A percentile compares a stretch with the other conserved stretches of the same genome.
Evolutionary conservation across 1,284 basidiomycete species (phyloP).

Genomic region (Cerrena zonata): DNA sequence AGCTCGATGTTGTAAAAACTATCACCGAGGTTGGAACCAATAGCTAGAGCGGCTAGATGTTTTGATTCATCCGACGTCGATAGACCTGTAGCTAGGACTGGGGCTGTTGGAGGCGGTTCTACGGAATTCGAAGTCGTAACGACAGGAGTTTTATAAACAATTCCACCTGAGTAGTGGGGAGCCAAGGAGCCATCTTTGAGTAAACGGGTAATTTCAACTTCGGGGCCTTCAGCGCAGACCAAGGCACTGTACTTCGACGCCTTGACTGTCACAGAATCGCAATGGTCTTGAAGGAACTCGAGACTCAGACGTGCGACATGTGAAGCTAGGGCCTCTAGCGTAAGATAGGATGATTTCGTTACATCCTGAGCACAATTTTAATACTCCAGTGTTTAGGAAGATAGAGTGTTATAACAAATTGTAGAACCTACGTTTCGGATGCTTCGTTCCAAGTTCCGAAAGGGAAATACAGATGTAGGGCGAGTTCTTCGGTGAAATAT

Average conservation of each 20-base stretch:
- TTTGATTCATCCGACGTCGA: neutral
- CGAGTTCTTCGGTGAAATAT: conserved; percentile 18
- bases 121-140: neutral
- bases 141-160: neutral
- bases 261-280: conserved; percentile 47
- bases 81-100: neutral
- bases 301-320: conserved; percentile 47
- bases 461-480: conserved; percentile 27
- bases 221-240: conserved; percentile 60
- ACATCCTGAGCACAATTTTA: neutral
- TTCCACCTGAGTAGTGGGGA: neutral
- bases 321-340: conserved; percentile 71
- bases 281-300: conserved; percentile 11
- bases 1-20: conserved; percentile 78
- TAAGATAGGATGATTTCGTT: conserved; percentile 24
- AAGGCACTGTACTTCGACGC: conserved; percentile 76
- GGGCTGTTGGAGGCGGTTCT: neutral
- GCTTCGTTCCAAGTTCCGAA: conserved; percentile 34
- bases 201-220: conserved; percentile 53
- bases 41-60: conserved; percentile 58
- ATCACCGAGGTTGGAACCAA: conserved; percentile 91
- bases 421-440: conserved; percentile 38
- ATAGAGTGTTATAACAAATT: neutral
- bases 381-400: neutral
- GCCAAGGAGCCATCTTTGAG: conserved; percentile 27